These are phyloP conservation scores for Chytriomyces hyalinus DNA, from an alignment of 192 early-diverging fungal genomes.

Conservation along the genomic window DNA sequence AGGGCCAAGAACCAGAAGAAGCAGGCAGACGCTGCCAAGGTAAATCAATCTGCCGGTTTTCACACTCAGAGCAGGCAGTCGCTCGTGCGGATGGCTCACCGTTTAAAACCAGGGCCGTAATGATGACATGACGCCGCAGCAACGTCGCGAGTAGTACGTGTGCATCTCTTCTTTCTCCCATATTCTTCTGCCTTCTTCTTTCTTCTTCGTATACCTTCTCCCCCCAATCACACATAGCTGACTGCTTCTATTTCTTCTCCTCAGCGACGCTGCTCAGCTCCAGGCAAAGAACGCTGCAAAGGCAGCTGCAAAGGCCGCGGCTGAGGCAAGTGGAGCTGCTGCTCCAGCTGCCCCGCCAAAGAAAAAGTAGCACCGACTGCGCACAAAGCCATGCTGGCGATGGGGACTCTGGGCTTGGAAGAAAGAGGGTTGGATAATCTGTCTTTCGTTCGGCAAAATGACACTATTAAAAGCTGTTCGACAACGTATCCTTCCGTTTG, in stretches of 20 bases:
- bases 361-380: not conserved
- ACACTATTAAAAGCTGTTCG: too few relatives aligned
- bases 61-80: not conserved
- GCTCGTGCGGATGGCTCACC: not conserved
- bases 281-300: conserved; percentile 26
- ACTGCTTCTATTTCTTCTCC: not conserved
- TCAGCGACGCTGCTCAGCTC: conserved; percentile 30
- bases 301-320: conserved; percentile 26
- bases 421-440: too few relatives aligned
- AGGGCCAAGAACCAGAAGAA: conserved; percentile 29
- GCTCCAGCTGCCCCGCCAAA: not conserved
- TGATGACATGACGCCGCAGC: conserved; percentile 33
- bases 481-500: too few relatives aligned
- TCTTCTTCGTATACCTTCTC: not conserved
- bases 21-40: conserved; percentile 7
- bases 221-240: too few relatives aligned
- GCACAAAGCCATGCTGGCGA: too few relatives aligned
- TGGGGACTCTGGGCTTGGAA: too few relatives aligned
- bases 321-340: not conserved
- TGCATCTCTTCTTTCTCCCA: not conserved
- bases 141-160: conserved; percentile 21
- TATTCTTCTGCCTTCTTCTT: not conserved
- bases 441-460: too few relatives aligned
- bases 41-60: not conserved
- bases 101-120: not conserved